These are phyloP conservation scores for Venturiaceae sp. DNA, from an alignment of 2,329 filamentous ascomycete species.

Conservation along the genomic window DNA sequence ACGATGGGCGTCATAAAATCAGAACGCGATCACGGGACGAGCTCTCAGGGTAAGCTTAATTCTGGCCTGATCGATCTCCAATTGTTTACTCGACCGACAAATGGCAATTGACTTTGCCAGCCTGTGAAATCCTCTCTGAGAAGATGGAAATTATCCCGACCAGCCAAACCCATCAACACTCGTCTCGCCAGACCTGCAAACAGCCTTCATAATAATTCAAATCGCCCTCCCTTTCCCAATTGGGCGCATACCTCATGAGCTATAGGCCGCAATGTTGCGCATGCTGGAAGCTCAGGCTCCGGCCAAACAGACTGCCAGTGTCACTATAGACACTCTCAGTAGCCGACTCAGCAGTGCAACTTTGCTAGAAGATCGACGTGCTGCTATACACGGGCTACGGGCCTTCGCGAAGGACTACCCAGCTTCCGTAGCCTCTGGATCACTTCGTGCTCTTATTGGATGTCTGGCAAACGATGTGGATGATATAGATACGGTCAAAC, in stretches of 20 bases:
- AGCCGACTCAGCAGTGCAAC: conserved; percentile 81
- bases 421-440: conserved; percentile 87
- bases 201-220: neutral
- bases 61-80: neutral
- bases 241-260: neutral
- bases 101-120: neutral
- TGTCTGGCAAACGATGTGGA: conserved; percentile 80
- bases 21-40: neutral
- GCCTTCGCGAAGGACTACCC: conserved; percentile 97
- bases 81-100: neutral
- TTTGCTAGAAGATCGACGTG: conserved; percentile 85
- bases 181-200: neutral
- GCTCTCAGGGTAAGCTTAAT: neutral
- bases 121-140: neutral
- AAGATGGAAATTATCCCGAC: neutral
- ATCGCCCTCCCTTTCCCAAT: neutral
- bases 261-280: conserved; percentile 30
- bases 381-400: conserved; percentile 82
- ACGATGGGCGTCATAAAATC: neutral
- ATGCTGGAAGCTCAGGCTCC: conserved; percentile 65
- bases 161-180: neutral
- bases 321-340: conserved; percentile 86
- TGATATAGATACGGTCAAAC: conserved; percentile 93
- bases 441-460: conserved; percentile 78
- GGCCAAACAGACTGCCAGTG: conserved; percentile 89